Conservation (phyloP, 139 green algal species). For the Volvox reticuliferus region DNA sequence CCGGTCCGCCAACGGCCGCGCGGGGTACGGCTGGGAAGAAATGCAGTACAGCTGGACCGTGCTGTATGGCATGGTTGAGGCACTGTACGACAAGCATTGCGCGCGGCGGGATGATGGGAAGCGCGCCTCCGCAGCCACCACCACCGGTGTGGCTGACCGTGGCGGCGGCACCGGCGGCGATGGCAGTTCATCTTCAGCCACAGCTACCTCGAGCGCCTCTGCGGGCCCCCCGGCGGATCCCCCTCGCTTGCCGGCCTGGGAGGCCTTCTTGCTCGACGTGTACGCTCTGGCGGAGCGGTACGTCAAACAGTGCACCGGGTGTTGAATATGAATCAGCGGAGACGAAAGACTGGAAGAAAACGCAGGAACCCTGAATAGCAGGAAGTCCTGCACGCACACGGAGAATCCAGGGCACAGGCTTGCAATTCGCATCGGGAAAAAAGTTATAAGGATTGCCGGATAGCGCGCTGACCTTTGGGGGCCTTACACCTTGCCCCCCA, state of each 20-base stretch:
- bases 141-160: too few relatives aligned
- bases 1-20: background rate
- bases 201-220: background rate
- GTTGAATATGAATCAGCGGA: too few relatives aligned
- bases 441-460: too few relatives aligned
- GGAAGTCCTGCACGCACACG: too few relatives aligned
- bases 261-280: conserved; percentile 58
- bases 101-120: background rate
- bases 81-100: background rate
- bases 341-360: too few relatives aligned
- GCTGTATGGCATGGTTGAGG: conserved; percentile 54
- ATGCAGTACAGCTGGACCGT: conserved; percentile 65
- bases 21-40: conserved; percentile 65
- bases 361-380: too few relatives aligned
- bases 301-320: background rate
- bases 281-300: conserved; percentile 36
- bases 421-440: too few relatives aligned
- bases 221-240: background rate
- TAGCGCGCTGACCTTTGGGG: too few relatives aligned
- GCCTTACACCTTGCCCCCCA: background rate
- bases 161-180: background rate
- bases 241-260: conserved; percentile 29
- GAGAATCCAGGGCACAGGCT: too few relatives aligned
- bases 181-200: background rate
- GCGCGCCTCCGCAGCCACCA: background rate